Evolutionary conservation across 2,329 filamentous ascomycete species (phyloP).

Genomic region (Orbilia brochopaga): DNA sequence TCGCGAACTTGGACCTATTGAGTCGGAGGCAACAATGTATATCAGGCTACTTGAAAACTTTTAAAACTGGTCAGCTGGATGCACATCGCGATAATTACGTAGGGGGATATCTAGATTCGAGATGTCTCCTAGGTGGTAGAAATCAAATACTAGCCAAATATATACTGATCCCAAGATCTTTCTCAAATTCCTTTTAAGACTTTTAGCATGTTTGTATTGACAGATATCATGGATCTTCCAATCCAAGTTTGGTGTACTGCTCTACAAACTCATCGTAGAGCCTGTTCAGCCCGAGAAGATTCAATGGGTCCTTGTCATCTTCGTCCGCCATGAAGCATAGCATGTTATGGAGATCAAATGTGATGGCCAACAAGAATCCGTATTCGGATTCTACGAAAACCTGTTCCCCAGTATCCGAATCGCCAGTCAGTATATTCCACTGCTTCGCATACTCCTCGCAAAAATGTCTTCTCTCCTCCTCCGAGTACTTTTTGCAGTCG

Average conservation of each 20-base stretch:
- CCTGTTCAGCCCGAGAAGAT: conserved; percentile 50
- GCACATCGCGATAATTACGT: too few species aligned
- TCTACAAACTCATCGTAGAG: conserved; percentile 52
- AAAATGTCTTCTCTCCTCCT: conserved; percentile 53
- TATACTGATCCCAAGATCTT: not conserved
- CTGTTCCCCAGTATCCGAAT: conserved; percentile 53
- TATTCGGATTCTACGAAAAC: conserved; percentile 53
- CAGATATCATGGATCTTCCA: conserved; percentile 2
- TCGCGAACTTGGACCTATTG: too few species aligned
- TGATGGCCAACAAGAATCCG: conserved; percentile 52
- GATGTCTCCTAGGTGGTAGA: too few species aligned
- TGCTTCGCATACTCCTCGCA: conserved; percentile 53
- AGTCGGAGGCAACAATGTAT: too few species aligned
- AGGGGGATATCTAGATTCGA: too few species aligned
- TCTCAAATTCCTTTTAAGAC: not conserved
- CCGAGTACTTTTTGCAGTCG: conserved; percentile 50
- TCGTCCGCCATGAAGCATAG: conserved; percentile 52
- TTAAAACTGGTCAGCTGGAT: too few species aligned
- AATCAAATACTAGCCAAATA: too few species aligned
- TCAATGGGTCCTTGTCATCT: conserved; percentile 52
- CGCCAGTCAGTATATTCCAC: conserved; percentile 53
- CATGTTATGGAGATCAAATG: conserved; percentile 54
- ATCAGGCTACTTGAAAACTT: too few species aligned
- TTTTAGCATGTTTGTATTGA: conserved; percentile 7
- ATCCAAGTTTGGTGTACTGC: conserved; percentile 51